Conservation (phyloP, 352 stramenopile genomes). For the Globisporangium carolinianum region DNA sequence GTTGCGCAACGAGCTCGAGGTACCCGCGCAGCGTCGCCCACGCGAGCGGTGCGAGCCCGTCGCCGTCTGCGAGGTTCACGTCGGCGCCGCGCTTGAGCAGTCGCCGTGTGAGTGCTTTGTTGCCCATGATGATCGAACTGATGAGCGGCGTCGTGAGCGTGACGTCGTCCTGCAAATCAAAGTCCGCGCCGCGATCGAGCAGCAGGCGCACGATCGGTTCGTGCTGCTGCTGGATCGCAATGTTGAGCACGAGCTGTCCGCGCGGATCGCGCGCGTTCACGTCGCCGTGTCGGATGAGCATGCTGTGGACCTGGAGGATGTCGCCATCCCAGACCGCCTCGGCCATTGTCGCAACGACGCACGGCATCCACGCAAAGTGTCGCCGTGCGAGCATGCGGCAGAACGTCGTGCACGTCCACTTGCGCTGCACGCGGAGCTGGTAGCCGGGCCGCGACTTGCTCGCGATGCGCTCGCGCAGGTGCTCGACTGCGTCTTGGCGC, state of each 20-base stretch:
- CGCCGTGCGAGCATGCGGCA: constrained; percentile 39
- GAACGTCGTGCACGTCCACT: constrained; percentile 45
- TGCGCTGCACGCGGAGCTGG: constrained; percentile 45
- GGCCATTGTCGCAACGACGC: constrained; percentile 44
- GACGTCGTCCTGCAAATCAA: constrained; percentile 54
- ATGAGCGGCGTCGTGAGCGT: constrained; percentile 59
- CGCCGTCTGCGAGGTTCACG: constrained; percentile 42
- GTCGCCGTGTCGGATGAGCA: constrained; percentile 44
- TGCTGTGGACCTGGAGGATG: constrained; percentile 59
- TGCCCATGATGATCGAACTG: constrained; percentile 77
- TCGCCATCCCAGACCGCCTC: constrained; percentile 73
- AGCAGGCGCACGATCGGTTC: constrained; percentile 65
- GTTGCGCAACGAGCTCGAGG: constrained; percentile 63
- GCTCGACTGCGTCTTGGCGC: constrained; percentile 43
- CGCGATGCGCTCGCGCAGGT: constrained; percentile 47
- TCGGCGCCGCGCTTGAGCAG: constrained; percentile 51
- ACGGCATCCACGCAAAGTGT: constrained; percentile 66
- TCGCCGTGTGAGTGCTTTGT: constrained; percentile 61
- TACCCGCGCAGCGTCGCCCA: constrained; percentile 67
- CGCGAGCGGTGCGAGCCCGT: constrained; percentile 56
- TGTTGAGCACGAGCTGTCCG: constrained; percentile 58
- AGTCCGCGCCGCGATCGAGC: constrained; percentile 57
- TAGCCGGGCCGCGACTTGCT: constrained; percentile 57
- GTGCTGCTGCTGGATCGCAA: constrained; percentile 74
- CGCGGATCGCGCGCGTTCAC: constrained; percentile 43